Base-by-base conservation (phyloP, 164 flowering plant species). In the Akebia trifoliata region DNA sequence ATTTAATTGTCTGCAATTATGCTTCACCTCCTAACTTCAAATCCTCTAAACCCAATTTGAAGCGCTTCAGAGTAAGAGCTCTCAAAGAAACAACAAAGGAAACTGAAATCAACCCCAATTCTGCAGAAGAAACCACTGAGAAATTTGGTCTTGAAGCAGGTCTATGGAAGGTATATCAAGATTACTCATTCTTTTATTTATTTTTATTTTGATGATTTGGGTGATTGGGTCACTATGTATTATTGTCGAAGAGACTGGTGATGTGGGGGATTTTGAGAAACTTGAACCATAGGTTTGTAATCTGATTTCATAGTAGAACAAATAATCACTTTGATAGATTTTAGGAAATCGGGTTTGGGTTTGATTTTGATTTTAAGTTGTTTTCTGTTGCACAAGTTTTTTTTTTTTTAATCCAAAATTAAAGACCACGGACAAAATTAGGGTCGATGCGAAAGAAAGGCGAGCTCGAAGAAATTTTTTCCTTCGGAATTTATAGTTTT, bases 121-220 rank as follows among this genome's bases (percentile, higher is more conserved):
- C 86, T 0, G 69, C 87, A 1, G 95, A 93, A 46, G 92, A 87
- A 45, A 22, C 90, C 57, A 85, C 98, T 1, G 71, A 87, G 71
- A 93, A 90, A 58, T 90, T 74, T 63, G 99, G 99, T 29, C 97
- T 93, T 40, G 99, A 93, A 76, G 97, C 84, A 54, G 99, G 95
- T 51, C 86, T 93, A 2, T 93, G 97, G 96, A 83, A 93, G 99
- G 99, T 86, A 61, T 18, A 11, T 8, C 12, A 31, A 21, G 7
- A 7, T 11, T 35, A 11, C 43, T 37, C 34, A 7, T 8, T 18
- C 42, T 26, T 39, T 43, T 39, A n/a, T 51, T 22, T 22, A 22
- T 37, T 12, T 35, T n/a, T 32, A 2, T 50, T 26, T 29, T 12
- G 2, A 20, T 50, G n/a, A n/a, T 14, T 29, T 57, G 42, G 34